phyloP scores from a whole-genome alignment of 495 filamentous ascomycete genomes.

The Sordaria brevicollis region DNA sequence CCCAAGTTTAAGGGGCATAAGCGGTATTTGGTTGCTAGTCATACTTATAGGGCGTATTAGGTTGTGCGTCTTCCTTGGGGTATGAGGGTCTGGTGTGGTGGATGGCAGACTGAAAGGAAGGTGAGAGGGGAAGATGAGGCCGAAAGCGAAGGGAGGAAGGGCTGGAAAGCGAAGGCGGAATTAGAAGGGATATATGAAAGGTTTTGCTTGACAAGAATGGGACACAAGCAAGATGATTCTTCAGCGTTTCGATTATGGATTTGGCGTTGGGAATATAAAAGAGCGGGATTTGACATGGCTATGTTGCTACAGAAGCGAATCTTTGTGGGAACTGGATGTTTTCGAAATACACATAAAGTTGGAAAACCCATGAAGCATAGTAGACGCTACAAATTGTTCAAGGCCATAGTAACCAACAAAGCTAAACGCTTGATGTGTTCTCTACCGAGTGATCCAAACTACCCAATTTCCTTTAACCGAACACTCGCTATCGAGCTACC shows the following conservation, averaged over 20 bases:
- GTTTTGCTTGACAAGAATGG: background rate
- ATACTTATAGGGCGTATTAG: constrained; percentile 50
- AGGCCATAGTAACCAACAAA: background rate
- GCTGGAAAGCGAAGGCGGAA: background rate
- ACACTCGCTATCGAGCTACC: background rate
- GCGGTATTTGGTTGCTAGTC: constrained; percentile 60
- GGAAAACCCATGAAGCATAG: background rate
- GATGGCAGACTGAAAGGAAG: background rate
- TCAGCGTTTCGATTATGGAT: background rate
- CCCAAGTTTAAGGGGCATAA: constrained; percentile 25
- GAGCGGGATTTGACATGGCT: background rate
- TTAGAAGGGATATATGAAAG: background rate
- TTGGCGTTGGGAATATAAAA: background rate
- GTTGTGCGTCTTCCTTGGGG: background rate
- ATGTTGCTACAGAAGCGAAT: background rate
- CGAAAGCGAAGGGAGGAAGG: background rate
- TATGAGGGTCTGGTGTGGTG: background rate
- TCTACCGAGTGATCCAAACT: background rate
- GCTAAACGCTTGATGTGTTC: background rate
- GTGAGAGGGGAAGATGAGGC: background rate
- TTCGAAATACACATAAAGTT: background rate
- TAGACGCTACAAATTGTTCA: background rate
- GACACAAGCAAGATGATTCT: background rate
- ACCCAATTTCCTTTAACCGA: background rate
- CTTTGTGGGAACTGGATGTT: background rate